Evolutionary conservation across 2,329 filamentous ascomycete species (phyloP).

Genomic region (Mycosphaerelloides madeirae): DNA sequence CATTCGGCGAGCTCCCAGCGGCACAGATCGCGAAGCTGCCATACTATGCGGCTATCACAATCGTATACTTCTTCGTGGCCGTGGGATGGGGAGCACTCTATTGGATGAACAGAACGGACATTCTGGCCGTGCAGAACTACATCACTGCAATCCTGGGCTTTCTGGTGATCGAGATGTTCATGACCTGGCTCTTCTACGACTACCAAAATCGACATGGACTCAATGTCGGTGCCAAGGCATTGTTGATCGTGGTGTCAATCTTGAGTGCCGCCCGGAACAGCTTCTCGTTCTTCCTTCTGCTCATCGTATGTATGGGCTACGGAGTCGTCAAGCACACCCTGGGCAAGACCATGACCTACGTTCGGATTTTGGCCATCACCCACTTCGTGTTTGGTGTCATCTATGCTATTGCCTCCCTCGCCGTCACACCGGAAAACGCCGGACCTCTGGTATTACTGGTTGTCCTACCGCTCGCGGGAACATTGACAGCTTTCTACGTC

Average conservation of each 20-base stretch:
- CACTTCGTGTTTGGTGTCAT: constrained; percentile 95
- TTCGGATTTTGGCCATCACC: constrained; percentile 81
- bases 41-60: constrained; percentile 91
- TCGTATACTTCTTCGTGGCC: constrained; percentile 83
- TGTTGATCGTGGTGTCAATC: constrained; percentile 87
- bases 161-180: constrained; percentile 89
- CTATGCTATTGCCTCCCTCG: constrained; percentile 83
- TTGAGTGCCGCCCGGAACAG: constrained; percentile 93
- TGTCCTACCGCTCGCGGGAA: constrained; percentile 84
- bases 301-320: constrained; percentile 99
- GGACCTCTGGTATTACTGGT: constrained; percentile 89
- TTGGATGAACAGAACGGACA: constrained; percentile 88
- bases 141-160: constrained; percentile 96
- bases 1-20: constrained; percentile 90
- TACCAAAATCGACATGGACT: constrained; percentile 87
- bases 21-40: constrained; percentile 95
- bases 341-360: constrained; percentile 89
- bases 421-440: constrained; percentile 82
- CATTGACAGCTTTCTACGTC: constrained; percentile 93
- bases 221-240: constrained; percentile 73
- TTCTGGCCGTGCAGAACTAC: constrained; percentile 96
- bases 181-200: constrained; percentile 99
- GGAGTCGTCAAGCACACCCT: constrained; percentile 93
- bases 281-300: constrained; percentile 94
- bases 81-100: constrained; percentile 93